Evolutionary conservation across 345 rosid genomes (phyloP).

Genomic region (Murraya paniculata): DNA sequence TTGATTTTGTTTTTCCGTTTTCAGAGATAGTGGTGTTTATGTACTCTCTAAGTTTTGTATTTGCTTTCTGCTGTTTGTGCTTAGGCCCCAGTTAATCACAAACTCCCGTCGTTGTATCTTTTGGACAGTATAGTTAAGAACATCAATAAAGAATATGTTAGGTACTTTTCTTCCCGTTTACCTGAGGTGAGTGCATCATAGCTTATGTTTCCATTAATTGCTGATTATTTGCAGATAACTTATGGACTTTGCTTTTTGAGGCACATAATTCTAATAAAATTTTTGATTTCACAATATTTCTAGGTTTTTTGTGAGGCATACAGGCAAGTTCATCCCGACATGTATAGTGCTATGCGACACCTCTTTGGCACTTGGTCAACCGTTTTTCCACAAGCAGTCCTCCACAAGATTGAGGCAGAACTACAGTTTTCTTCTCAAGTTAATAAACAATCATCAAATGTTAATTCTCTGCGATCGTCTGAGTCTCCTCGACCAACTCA

Average conservation of each 20-base stretch:
- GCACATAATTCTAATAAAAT: not conserved
- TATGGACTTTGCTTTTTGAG: not conserved
- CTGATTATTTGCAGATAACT: not conserved
- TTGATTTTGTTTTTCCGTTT: not conserved
- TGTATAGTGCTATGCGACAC: constrained; percentile 79
- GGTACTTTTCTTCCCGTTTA: constrained; percentile 70
- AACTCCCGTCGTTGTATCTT: constrained; percentile 88
- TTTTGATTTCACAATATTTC: constrained; percentile 8
- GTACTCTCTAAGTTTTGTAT: not conserved
- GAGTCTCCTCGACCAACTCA: constrained; percentile 76
- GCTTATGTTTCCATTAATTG: not conserved
- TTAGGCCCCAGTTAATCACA: constrained; percentile 92
- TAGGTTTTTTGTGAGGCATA: constrained; percentile 90
- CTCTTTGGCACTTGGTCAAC: constrained; percentile 95
- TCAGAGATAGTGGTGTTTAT: not conserved
- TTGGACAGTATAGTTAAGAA: constrained; percentile 96
- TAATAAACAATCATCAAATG: constrained; percentile 47
- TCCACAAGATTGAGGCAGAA: constrained; percentile 68
- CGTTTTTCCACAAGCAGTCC: constrained; percentile 70
- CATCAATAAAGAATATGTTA: constrained; percentile 78
- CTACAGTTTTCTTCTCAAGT: constrained; percentile 55
- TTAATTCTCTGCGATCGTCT: constrained; percentile 50
- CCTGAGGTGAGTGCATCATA: constrained; percentile 74
- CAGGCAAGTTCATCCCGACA: constrained; percentile 67
- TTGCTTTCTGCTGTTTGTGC: not conserved